Percentiles rank a stretch among this genome's conserved stretches.
These are phyloP conservation scores for Hymenoscyphus repandus DNA, from an alignment of 2,329 filamentous ascomycete genomes.

Conservation along the genomic window DNA sequence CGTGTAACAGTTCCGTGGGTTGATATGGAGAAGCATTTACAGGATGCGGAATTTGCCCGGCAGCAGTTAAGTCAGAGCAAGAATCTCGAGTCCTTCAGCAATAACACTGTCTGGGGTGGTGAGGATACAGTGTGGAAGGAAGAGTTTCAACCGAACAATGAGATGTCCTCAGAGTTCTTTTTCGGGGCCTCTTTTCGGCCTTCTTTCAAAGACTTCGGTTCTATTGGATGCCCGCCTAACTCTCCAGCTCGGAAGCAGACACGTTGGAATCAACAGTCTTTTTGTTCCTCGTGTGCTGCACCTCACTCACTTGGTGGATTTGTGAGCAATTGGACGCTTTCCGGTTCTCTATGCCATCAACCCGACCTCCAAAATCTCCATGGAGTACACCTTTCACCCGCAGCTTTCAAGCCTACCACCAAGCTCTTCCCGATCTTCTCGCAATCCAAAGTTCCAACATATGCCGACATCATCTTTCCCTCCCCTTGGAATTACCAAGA, in stretches of 20 bases:
- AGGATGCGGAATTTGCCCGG: conserved; percentile 2
- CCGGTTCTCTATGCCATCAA: conserved; percentile 46
- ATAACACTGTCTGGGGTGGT: not conserved
- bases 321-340: conserved; percentile 21
- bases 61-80: conserved; percentile 6
- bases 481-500: conserved; percentile 37
- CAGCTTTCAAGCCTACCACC: conserved; percentile 38
- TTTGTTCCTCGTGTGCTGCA: conserved; percentile 31
- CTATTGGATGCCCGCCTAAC: conserved; percentile 40
- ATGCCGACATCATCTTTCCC: conserved; percentile 47
- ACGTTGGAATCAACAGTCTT: conserved; percentile 37
- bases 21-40: conserved; percentile 8
- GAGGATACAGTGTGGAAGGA: not conserved
- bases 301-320: conserved; percentile 31
- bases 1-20: conserved; percentile 37
- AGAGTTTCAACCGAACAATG: not conserved
- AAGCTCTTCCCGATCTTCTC: conserved; percentile 50
- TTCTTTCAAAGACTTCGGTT: conserved; percentile 23
- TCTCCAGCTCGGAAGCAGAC: conserved; percentile 37
- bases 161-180: conserved; percentile 30
- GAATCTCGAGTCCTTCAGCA: conserved; percentile 5
- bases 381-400: conserved; percentile 45
- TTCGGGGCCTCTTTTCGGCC: conserved; percentile 29
- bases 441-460: conserved; percentile 48
- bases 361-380: conserved; percentile 44